Percentiles rank a stretch among this genome's conserved stretches.
Conservation (phyloP, 1,284 basidiomycete genomes). For the Pseudozyma thailandica region DNA sequence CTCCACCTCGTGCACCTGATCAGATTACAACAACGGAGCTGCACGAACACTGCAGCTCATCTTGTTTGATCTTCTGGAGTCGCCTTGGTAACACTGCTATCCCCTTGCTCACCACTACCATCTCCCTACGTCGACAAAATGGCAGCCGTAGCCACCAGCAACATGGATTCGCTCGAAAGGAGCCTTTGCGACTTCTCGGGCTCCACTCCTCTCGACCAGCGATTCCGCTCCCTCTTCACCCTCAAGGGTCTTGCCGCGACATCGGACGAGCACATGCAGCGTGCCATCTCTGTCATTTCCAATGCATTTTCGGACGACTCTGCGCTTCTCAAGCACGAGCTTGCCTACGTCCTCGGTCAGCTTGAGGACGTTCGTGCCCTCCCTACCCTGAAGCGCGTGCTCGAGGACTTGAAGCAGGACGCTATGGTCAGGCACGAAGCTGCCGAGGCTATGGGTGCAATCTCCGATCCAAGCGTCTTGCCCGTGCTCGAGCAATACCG, state of each 20-base stretch:
- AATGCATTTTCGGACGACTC: conserved; percentile 88
- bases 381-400: conserved; percentile 80
- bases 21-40: not conserved
- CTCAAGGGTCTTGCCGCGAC: conserved; percentile 79
- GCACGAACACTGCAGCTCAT: conserved; percentile 1
- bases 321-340: conserved; percentile 93
- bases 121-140: conserved; percentile 12
- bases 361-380: conserved; percentile 81
- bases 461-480: conserved; percentile 78
- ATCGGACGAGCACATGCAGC: conserved; percentile 48
- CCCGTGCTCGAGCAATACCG: conserved; percentile 80
- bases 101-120: not conserved
- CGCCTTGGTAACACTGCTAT: not conserved
- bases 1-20: not conserved
- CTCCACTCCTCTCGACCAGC: conserved; percentile 81
- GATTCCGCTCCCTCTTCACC: conserved; percentile 93
- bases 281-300: conserved; percentile 83
- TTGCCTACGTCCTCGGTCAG: conserved; percentile 97
- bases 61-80: not conserved
- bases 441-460: conserved; percentile 97
- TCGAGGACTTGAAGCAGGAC: conserved; percentile 80
- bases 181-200: conserved; percentile 70
- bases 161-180: conserved; percentile 52
- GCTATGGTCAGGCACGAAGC: conserved; percentile 99
- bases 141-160: conserved; percentile 26